phyloP scores from a whole-genome alignment of 371 early-diverging fungal genomes.

The Entomophthora muscae region DNA sequence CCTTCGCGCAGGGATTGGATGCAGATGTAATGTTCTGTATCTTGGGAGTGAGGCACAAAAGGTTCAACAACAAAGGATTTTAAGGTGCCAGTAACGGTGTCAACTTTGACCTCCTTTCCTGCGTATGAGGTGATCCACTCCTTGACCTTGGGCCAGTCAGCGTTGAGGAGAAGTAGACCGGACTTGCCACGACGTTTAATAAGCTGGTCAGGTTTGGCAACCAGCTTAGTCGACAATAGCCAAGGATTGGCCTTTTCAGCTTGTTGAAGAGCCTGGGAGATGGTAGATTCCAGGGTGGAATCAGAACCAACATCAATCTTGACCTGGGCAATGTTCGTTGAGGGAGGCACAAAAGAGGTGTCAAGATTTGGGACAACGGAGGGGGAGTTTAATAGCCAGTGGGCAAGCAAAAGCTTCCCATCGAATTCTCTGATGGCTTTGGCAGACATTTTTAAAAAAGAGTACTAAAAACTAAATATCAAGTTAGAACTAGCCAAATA shows the following conservation, averaged over 20 bases:
- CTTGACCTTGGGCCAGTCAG: constrained; percentile 68
- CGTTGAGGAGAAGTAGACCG: constrained; percentile 77
- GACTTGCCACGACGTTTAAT: constrained; percentile 95
- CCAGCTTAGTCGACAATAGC: constrained; percentile 63
- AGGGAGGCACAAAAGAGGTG: constrained; percentile 43
- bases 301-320: constrained; percentile 33
- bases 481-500: neutral
- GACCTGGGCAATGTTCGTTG: constrained; percentile 61
- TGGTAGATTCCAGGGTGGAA: constrained; percentile 7
- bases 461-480: neutral
- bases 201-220: constrained; percentile 93
- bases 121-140: constrained; percentile 79
- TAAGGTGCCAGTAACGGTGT: constrained; percentile 62
- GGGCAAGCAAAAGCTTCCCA: constrained; percentile 83
- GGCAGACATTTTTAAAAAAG: constrained; percentile 85
- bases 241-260: constrained; percentile 70
- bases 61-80: constrained; percentile 92
- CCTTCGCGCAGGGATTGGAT: constrained; percentile 91
- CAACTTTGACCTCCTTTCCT: constrained; percentile 67
- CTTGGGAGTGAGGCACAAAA: constrained; percentile 76
- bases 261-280: constrained; percentile 18
- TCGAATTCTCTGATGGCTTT: constrained; percentile 94
- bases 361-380: constrained; percentile 17
- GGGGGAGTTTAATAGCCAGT: constrained; percentile 67
- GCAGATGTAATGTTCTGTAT: constrained; percentile 90